Evolutionary conservation across 805 yeast genomes (phyloP).

Genomic region (Wickerhamiella allomyrinae): DNA sequence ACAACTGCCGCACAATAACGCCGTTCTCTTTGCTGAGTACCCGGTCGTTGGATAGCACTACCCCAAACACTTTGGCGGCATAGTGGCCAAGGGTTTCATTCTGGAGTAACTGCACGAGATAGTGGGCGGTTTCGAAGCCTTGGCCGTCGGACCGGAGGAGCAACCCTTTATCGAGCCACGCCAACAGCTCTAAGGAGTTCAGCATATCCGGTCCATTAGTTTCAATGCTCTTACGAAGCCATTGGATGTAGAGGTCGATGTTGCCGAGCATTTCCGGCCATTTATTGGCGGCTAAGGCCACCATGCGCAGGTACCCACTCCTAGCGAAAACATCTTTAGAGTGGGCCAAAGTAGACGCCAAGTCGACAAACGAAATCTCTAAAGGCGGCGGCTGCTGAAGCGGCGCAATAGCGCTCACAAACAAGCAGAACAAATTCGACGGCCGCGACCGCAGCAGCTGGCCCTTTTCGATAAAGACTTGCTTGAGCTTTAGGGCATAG

Average conservation of each 20-base stretch:
- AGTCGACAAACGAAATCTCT: slow-evolving; percentile 9
- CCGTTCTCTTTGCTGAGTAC: slow-evolving; percentile 41
- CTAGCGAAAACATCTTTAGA: slow-evolving; percentile 26
- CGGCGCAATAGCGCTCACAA: slow-evolving; percentile 6
- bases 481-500: slow-evolving; percentile 8
- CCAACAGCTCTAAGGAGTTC: slow-evolving; percentile 34
- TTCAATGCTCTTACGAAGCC: slow-evolving; percentile 8
- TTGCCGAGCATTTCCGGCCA: slow-evolving; percentile 25
- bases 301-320: slow-evolving; percentile 41
- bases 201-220: slow-evolving; percentile 10
- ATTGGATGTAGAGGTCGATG: slow-evolving; percentile 3
- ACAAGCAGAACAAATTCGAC: slow-evolving; percentile 2
- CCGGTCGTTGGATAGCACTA: slow-evolving; percentile 53
- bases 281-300: slow-evolving; percentile 45
- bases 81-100: slow-evolving; percentile 25
- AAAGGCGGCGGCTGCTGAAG: slow-evolving; percentile 10
- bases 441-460: slow-evolving; percentile 8
- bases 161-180: slow-evolving; percentile 66
- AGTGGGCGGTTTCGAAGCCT: slow-evolving; percentile 25
- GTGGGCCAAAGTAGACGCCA: slow-evolving; percentile 11
- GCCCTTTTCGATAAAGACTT: slow-evolving; percentile 7
- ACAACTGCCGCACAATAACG: slow-evolving; percentile 49
- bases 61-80: slow-evolving; percentile 44
- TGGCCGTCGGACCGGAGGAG: slow-evolving; percentile 39
- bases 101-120: slow-evolving; percentile 27